Percentiles rank a stretch among this genome's conserved stretches.
Conservation (phyloP, 768 basidiomycete species). For the Agaricus blazei region DNA sequence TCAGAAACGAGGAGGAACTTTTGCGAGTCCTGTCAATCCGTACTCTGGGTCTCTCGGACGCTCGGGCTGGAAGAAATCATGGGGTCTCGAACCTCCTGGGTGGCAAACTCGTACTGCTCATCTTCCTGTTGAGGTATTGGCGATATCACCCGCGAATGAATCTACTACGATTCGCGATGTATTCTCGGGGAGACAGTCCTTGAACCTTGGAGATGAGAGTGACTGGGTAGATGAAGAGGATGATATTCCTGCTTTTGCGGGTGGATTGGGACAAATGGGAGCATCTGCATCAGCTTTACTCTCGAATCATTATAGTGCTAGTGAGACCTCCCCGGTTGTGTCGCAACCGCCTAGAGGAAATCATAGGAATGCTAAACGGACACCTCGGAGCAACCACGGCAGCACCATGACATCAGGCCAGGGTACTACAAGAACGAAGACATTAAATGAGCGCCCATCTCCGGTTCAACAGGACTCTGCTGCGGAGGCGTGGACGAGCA, state of each 20-base stretch:
- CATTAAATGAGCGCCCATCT: slow-evolving; percentile 53
- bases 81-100: slow-evolving; percentile 84
- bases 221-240: slow-evolving; percentile 91
- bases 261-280: slow-evolving; percentile 70
- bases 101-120: slow-evolving; percentile 70
- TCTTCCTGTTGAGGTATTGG: slow-evolving; percentile 71
- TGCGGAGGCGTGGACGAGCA: slow-evolving; percentile 45
- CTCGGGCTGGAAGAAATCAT: slow-evolving; percentile 85
- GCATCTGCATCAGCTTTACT: slow-evolving; percentile 24
- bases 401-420: slow-evolving; percentile 14
- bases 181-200: slow-evolving; percentile 63
- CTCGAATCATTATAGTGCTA: slow-evolving; percentile 28
- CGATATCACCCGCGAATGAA: slow-evolving; percentile 54
- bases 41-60: slow-evolving; percentile 46
- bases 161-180: slow-evolving; percentile 65
- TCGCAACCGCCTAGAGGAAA: slow-evolving; percentile 51
- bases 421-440: slow-evolving; percentile 35
- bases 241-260: slow-evolving; percentile 65
- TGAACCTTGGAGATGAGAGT: slow-evolving; percentile 67
- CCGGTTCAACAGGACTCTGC: slow-evolving; percentile 52
- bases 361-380: slow-evolving; percentile 28
- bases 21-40: slow-evolving; percentile 43
- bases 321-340: slow-evolving; percentile 27
- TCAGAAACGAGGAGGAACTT: slow-evolving; percentile 76
- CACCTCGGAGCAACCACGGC: slow-evolving; percentile 18